These are phyloP conservation scores for Podaxis sp. DNA, from an alignment of 768 basidiomycete genomes.

Conservation along the genomic window DNA sequence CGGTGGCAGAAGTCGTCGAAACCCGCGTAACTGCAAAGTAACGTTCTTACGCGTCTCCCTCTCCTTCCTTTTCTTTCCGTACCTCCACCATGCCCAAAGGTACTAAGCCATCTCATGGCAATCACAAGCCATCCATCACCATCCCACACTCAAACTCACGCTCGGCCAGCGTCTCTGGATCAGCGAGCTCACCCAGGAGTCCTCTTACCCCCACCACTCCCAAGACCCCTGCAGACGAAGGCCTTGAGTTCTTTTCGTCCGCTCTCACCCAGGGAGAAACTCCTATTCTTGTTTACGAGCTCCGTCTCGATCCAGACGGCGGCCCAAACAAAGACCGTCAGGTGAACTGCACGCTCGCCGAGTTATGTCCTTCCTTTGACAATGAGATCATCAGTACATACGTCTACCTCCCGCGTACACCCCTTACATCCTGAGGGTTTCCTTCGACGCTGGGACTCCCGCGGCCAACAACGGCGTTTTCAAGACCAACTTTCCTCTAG, in stretches of 20 bases:
- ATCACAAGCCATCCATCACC: conserved; percentile 28
- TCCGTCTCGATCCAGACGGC: conserved; percentile 85
- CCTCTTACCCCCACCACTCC: conserved; percentile 50
- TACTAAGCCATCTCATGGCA: conserved; percentile 22
- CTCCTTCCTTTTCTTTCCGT: conserved; percentile 14
- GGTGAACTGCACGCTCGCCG: conserved; percentile 42
- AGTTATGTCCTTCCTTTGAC: conserved; percentile 12
- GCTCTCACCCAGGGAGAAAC: conserved; percentile 47
- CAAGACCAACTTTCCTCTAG: conserved; percentile 95
- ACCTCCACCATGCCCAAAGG: conserved; percentile 21
- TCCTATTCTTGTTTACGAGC: conserved; percentile 82
- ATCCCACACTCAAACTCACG: conserved; percentile 25
- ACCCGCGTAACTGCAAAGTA: conserved; percentile 8
- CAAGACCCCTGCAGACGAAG: conserved; percentile 92
- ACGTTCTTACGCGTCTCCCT: conserved; percentile 8
- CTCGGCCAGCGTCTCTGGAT: not conserved
- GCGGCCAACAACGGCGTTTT: conserved; percentile 89
- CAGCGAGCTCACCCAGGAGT: not conserved
- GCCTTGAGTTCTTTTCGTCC: conserved; percentile 81
- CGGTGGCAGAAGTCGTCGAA: not conserved
- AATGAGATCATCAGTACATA: conserved; percentile 58
- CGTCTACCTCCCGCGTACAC: conserved; percentile 88
- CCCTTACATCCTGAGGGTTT: conserved; percentile 90
- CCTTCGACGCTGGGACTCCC: conserved; percentile 88
- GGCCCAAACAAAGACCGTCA: conserved; percentile 84